These are phyloP conservation scores for Paramecium tetraurelia DNA, from an alignment of 73 alveolate genomes.

Conservation along the genomic window DNA sequence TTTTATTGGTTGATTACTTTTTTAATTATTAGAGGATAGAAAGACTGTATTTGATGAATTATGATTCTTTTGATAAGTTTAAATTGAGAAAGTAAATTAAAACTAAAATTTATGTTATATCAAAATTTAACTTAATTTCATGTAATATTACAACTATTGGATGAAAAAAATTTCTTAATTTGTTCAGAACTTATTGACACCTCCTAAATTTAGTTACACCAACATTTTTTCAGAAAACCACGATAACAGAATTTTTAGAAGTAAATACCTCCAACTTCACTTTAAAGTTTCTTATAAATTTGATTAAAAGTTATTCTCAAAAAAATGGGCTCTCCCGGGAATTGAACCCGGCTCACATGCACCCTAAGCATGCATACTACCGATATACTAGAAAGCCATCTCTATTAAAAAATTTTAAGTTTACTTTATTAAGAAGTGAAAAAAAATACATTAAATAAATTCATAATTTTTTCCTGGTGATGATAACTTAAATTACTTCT, in stretches of 20 bases:
- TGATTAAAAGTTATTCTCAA: background rate
- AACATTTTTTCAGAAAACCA: too few relatives aligned
- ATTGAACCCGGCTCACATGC: conserved; percentile 54
- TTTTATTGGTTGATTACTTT: too few relatives aligned
- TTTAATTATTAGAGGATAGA: too few relatives aligned
- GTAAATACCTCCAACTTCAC: too few relatives aligned
- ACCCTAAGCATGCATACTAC: conserved; percentile 52
- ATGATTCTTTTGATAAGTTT: too few relatives aligned
- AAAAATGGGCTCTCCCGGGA: conserved; percentile 53
- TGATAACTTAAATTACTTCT: background rate
- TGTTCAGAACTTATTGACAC: too few relatives aligned
- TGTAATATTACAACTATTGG: too few relatives aligned
- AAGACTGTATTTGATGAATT: background rate
- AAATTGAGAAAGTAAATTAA: background rate
- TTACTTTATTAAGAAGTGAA: background rate
- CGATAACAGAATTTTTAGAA: too few relatives aligned
- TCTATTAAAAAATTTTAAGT: background rate
- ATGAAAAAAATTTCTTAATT: too few relatives aligned
- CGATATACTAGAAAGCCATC: conserved; percentile 50
- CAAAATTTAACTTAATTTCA: too few relatives aligned
- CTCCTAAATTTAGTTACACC: too few relatives aligned
- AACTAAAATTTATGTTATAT: background rate
- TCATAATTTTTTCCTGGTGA: background rate
- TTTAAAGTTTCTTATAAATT: too few relatives aligned
- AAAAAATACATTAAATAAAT: background rate